Percentiles rank a stretch among this genome's conserved stretches.
These are phyloP conservation scores for Xanthoparmelia taractica DNA, from an alignment of 495 filamentous ascomycete species.

Conservation along the genomic window DNA sequence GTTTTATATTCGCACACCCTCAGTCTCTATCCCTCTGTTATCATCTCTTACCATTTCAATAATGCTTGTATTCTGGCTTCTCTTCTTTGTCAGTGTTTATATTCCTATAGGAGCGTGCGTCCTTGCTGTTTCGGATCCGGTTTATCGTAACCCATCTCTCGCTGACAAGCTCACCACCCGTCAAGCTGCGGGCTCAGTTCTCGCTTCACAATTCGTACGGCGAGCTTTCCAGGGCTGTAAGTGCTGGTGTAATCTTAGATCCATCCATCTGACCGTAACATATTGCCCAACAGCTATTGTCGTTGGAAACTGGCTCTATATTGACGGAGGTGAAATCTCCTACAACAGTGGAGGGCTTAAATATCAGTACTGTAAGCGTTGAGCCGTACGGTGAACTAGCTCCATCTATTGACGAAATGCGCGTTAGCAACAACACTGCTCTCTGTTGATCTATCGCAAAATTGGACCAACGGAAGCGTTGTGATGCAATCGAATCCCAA, in stretches of 20 bases:
- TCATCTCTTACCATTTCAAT: background rate
- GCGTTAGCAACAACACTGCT: background rate
- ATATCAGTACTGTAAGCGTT: constrained; percentile 8
- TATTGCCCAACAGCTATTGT: constrained; percentile 11
- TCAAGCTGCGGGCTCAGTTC: background rate
- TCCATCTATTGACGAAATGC: background rate
- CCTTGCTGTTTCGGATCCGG: background rate
- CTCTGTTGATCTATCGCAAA: too few relatives aligned
- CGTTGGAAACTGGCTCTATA: constrained; percentile 14
- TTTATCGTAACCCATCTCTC: background rate
- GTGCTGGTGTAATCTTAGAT: background rate
- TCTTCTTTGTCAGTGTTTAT: background rate
- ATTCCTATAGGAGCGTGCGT: background rate
- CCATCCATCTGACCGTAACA: background rate
- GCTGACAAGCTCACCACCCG: constrained; percentile 1
- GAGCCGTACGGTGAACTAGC: background rate
- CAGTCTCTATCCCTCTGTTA: background rate
- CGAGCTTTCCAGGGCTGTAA: constrained; percentile 5
- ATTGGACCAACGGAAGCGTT: too few relatives aligned
- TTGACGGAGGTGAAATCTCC: constrained; percentile 17
- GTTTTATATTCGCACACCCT: background rate
- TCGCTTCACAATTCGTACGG: constrained; percentile 1
- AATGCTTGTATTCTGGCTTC: background rate
- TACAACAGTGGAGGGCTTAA: background rate
- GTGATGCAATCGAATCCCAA: too few relatives aligned